phyloP scores from a whole-genome alignment of 169 alveolate species.

The Hepatocystis sp. region DNA sequence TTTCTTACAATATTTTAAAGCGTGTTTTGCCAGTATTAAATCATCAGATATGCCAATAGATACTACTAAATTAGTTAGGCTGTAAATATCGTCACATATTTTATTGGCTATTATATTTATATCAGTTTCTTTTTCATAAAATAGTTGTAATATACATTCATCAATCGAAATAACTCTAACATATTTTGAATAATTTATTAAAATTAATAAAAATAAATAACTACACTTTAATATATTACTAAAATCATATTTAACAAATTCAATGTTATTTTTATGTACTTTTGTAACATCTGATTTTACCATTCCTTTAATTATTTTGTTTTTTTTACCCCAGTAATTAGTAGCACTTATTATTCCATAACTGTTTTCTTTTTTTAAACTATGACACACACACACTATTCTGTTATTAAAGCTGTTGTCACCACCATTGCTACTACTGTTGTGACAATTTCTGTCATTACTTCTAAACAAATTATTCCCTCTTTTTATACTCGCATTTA shows the following conservation, averaged over 20 bases:
- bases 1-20: constrained; percentile 60
- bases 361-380: constrained; percentile 61
- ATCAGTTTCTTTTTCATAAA: constrained; percentile 55
- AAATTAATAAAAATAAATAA: constrained; percentile 33
- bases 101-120: constrained; percentile 17
- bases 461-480: neutral
- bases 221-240: constrained; percentile 57
- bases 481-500: constrained; percentile 56
- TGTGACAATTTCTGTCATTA: neutral
- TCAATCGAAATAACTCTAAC: constrained; percentile 50
- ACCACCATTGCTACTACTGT: neutral
- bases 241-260: constrained; percentile 62
- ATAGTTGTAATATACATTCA: constrained; percentile 52
- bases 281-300: constrained; percentile 43
- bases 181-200: constrained; percentile 60
- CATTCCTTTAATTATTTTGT: constrained; percentile 58
- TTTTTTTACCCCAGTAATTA: constrained; percentile 64
- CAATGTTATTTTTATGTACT: constrained; percentile 24
- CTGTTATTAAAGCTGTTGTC: neutral
- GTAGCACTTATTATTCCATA: constrained; percentile 59
- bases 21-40: constrained; percentile 21
- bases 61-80: constrained; percentile 31
- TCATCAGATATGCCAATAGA: constrained; percentile 55
- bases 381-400: constrained; percentile 67
- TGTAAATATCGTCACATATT: constrained; percentile 55